Evolutionary conservation across 805 yeast genomes (phyloP).

Genomic region (Diddensiella caesifluorescens): DNA sequence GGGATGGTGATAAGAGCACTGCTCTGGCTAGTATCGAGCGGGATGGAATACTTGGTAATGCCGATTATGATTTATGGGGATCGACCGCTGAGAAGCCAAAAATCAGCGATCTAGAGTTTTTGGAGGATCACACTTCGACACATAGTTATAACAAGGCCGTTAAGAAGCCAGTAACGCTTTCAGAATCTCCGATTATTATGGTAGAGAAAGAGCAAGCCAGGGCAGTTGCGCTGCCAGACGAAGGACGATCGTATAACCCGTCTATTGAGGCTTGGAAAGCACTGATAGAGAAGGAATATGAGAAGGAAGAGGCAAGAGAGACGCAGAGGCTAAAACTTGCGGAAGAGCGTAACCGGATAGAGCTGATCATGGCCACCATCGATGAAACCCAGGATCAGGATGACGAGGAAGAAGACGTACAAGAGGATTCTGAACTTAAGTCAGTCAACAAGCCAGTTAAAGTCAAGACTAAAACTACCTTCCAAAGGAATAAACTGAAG

Average conservation of each 20-base stretch:
- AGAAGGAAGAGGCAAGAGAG: conserved; percentile 60
- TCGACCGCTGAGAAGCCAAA: conserved; percentile 21
- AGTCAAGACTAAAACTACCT: conserved; percentile 65
- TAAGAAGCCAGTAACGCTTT: conserved; percentile 38
- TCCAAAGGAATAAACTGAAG: conserved; percentile 68
- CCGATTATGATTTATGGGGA: conserved; percentile 65
- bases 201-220: conserved; percentile 37
- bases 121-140: conserved; percentile 23
- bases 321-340: conserved; percentile 54
- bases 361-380: conserved; percentile 55
- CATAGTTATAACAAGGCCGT: conserved; percentile 25
- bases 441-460: conserved; percentile 70
- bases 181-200: conserved; percentile 54
- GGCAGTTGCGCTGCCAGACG: conserved; percentile 53
- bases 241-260: conserved; percentile 93
- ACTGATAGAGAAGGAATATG: conserved; percentile 62
- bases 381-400: conserved; percentile 40
- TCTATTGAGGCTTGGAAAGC: conserved; percentile 74
- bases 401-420: conserved; percentile 28
- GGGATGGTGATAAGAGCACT: conserved; percentile 46
- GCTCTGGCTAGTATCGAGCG: conserved; percentile 49
- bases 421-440: conserved; percentile 31
- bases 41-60: conserved; percentile 56
- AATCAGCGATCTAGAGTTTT: conserved; percentile 1
- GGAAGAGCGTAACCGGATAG: conserved; percentile 60